phyloP scores from a whole-genome alignment of 1,284 basidiomycete species.

The Ganoderma multipileum region DNA sequence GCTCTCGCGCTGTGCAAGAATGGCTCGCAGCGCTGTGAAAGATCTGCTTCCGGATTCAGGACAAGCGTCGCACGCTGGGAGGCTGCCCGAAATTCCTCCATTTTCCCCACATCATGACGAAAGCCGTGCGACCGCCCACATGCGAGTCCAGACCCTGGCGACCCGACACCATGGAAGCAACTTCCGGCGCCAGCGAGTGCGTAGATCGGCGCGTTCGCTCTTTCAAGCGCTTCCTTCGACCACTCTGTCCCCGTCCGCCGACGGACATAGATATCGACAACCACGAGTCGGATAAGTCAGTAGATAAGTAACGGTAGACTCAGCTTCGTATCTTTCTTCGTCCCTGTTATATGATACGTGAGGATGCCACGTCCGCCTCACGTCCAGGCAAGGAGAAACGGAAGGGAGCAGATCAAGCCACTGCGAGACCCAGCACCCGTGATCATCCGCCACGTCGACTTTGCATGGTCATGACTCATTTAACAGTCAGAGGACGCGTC shows the following conservation, averaged over 20 bases:
- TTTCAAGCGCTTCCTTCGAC: background rate
- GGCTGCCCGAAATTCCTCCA: conserved; percentile 17
- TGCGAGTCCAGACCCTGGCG: conserved; percentile 16
- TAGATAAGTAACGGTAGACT: background rate
- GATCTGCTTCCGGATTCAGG: background rate
- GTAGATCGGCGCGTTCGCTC: background rate
- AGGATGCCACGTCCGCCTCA: background rate
- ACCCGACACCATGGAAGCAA: conserved; percentile 10
- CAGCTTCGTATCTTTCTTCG: background rate
- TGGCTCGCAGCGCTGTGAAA: background rate
- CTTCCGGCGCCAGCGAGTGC: background rate
- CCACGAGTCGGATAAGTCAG: background rate
- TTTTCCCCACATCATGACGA: conserved; percentile 35
- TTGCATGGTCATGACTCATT: background rate
- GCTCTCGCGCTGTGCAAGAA: background rate
- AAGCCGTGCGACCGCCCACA: conserved; percentile 23
- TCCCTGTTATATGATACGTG: background rate
- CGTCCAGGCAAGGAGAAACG: background rate
- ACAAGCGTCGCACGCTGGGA: conserved; percentile 14
- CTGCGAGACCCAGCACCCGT: background rate
- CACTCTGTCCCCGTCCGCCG: background rate
- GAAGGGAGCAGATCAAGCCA: background rate
- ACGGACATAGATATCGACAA: background rate
- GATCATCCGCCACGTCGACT: background rate
- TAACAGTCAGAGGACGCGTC: no score